These are phyloP conservation scores for Pogostemon cablin DNA, from an alignment of 257 asterid species.

Conservation along the genomic window DNA sequence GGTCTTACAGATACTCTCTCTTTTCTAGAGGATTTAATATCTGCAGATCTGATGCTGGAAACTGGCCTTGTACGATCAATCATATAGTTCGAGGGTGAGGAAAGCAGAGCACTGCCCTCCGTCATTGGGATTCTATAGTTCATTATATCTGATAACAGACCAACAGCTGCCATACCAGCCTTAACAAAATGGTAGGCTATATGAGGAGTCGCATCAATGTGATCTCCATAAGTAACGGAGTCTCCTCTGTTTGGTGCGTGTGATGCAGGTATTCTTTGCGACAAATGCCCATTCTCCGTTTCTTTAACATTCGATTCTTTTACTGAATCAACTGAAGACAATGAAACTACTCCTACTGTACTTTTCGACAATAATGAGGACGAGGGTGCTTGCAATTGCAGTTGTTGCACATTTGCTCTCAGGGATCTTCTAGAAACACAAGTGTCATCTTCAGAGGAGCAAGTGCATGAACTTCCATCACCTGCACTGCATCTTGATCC, in stretches of 20 bases:
- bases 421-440: slow-evolving; percentile 60
- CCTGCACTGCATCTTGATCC: slow-evolving; percentile 79
- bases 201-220: slow-evolving; percentile 52
- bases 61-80: slow-evolving; percentile 53
- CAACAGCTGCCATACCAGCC: slow-evolving; percentile 90
- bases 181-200: slow-evolving; percentile 74
- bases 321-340: slow-evolving; percentile 48
- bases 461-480: slow-evolving; percentile 83
- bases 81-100: slow-evolving; percentile 46
- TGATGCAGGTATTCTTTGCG: slow-evolving; percentile 42
- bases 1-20: slow-evolving; percentile 50
- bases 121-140: slow-evolving; percentile 63
- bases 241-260: slow-evolving; percentile 34
- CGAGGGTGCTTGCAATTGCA: slow-evolving; percentile 44
- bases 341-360: slow-evolving; percentile 51
- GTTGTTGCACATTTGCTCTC: slow-evolving; percentile 47
- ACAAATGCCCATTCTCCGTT: slow-evolving; percentile 36
- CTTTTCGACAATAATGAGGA: slow-evolving; percentile 50
- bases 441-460: slow-evolving; percentile 76
- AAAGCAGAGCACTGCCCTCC: slow-evolving; percentile 51
- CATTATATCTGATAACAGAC: slow-evolving; percentile 79
- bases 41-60: slow-evolving; percentile 45
- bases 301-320: slow-evolving; percentile 46
- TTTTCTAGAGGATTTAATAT: slow-evolving; percentile 43
- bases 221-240: slow-evolving; percentile 51